phyloP scores from a whole-genome alignment of 2,329 filamentous ascomycete species.

The Epichloe sp. region DNA sequence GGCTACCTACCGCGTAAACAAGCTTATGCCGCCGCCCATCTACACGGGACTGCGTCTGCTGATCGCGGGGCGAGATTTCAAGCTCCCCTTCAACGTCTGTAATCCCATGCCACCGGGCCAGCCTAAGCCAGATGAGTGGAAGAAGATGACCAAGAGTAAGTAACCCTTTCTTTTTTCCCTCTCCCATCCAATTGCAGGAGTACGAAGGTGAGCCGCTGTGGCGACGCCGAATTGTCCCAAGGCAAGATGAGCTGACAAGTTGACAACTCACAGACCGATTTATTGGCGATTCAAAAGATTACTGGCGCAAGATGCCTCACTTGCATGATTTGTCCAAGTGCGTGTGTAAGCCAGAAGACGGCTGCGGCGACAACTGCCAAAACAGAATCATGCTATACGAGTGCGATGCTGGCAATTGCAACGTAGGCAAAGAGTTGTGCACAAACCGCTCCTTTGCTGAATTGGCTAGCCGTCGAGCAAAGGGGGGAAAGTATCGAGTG shows the following conservation, averaged over 20 bases:
- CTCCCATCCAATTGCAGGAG: background rate
- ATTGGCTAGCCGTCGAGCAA: constrained; percentile 60
- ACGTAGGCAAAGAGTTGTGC: constrained; percentile 58
- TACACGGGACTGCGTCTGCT: constrained; percentile 62
- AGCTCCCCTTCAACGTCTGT: constrained; percentile 81
- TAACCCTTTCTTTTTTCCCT: background rate
- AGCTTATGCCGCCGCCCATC: constrained; percentile 59
- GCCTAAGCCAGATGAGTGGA: constrained; percentile 87
- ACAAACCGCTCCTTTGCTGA: constrained; percentile 80
- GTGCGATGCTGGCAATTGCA: constrained; percentile 84
- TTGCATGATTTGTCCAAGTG: constrained; percentile 65
- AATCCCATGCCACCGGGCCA: constrained; percentile 74
- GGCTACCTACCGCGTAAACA: constrained; percentile 37
- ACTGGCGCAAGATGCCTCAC: constrained; percentile 69
- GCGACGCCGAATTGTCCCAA: too few species aligned
- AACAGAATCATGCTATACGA: constrained; percentile 97
- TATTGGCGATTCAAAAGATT: constrained; percentile 65
- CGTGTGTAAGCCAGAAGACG: constrained; percentile 62
- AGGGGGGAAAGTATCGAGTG: constrained; percentile 79
- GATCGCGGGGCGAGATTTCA: constrained; percentile 66
- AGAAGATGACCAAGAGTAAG: constrained; percentile 77
- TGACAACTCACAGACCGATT: constrained; percentile 56
- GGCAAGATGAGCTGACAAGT: background rate
- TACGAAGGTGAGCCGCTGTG: background rate
- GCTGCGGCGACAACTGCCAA: constrained; percentile 81